Evolutionary conservation across 2,329 filamentous ascomycete species (phyloP).

Genomic region (Botrytis galanthina): DNA sequence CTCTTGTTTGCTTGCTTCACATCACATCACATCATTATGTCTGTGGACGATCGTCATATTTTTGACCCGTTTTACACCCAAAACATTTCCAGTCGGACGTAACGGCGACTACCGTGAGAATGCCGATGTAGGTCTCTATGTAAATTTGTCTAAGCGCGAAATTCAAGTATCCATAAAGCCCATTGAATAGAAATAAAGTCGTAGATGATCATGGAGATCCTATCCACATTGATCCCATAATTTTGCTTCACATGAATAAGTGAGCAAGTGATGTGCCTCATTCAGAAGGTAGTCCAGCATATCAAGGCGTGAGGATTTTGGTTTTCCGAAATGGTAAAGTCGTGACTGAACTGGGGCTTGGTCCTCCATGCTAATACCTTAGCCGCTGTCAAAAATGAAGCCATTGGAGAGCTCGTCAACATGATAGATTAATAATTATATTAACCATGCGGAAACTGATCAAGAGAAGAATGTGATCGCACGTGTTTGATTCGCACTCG

Average conservation of each 20-base stretch:
- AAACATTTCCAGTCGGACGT: conserved; percentile 6
- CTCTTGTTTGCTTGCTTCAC: not conserved
- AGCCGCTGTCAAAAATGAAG: conserved; percentile 13
- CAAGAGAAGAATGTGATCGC: not conserved
- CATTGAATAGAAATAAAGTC: not conserved
- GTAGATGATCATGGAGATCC: conserved; percentile 9
- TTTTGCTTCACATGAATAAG: not conserved
- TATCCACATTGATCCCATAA: not conserved
- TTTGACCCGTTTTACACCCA: not conserved
- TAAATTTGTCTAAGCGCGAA: not conserved
- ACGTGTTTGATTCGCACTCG: conserved; percentile 16
- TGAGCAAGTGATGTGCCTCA: not conserved
- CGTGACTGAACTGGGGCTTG: not conserved
- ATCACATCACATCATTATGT: not conserved
- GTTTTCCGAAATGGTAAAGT: too few species aligned
- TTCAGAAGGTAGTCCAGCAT: not conserved
- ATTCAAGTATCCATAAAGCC: not conserved
- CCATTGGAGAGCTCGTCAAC: not conserved
- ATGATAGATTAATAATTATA: not conserved
- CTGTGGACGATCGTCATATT: not conserved
- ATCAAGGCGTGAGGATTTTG: not conserved
- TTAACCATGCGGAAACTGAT: not conserved
- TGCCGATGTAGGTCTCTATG: not conserved
- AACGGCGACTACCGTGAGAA: not conserved
- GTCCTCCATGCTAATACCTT: not conserved